Evolutionary conservation across 305 asterid genomes (phyloP).

Genomic region (Solanum hybrid): DNA sequence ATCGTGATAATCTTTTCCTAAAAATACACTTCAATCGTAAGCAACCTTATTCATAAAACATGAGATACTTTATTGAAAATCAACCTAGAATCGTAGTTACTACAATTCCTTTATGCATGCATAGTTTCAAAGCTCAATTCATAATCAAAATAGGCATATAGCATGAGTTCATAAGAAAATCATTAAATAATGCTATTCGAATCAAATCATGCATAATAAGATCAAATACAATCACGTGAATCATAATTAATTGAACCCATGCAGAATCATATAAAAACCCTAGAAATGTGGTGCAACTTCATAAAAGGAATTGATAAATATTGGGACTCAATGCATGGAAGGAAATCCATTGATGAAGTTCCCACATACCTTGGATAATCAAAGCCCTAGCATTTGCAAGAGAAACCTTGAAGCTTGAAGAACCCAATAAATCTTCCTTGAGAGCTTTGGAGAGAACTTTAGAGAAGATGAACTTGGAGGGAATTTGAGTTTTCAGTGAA

Average conservation of each 20-base stretch:
- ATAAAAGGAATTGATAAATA: background rate
- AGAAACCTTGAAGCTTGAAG: background rate
- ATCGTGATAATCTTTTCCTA: background rate
- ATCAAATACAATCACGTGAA: background rate
- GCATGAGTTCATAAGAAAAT: background rate
- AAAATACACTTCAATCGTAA: background rate
- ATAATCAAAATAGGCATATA: background rate
- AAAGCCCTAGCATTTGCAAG: background rate
- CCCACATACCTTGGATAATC: background rate
- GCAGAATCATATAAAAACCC: background rate
- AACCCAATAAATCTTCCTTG: background rate
- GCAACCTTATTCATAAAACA: background rate
- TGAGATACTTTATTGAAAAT: background rate
- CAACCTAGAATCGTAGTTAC: background rate
- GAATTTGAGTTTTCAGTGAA: background rate
- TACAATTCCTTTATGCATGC: background rate
- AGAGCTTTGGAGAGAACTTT: background rate
- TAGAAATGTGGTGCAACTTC: background rate
- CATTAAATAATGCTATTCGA: background rate
- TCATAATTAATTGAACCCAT: background rate
- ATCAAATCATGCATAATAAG: background rate
- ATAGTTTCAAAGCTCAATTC: background rate
- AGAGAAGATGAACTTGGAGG: background rate
- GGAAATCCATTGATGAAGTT: background rate
- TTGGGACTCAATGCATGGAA: background rate